phyloP scores from a whole-genome alignment of 768 basidiomycete genomes.

The Tubosaeta sp. region DNA sequence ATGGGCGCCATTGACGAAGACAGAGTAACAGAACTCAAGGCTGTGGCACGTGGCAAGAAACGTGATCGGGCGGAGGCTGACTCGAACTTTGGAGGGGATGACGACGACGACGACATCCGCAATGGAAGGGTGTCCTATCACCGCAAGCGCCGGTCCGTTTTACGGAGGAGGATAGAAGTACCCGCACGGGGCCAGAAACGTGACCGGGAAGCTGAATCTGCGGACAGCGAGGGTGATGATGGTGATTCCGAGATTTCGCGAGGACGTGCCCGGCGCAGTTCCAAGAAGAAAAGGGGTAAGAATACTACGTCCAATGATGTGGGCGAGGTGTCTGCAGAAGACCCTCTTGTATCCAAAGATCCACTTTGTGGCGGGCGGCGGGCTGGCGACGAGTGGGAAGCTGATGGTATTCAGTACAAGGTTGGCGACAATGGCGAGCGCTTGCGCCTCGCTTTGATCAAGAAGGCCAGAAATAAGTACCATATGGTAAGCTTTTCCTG shows the following conservation, averaged over 20 bases:
- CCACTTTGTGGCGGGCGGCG: conserved; percentile 51
- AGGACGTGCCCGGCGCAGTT: conserved; percentile 6
- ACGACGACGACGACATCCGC: conserved; percentile 36
- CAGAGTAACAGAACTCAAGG: conserved; percentile 36
- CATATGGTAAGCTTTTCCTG: conserved; percentile 56
- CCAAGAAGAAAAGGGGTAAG: conserved; percentile 56
- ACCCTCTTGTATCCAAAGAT: conserved; percentile 44
- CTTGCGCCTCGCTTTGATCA: conserved; percentile 66
- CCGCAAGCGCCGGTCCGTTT: conserved; percentile 55
- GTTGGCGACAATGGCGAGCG: conserved; percentile 67
- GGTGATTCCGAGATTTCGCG: conserved; percentile 10
- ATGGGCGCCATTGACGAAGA: conserved; percentile 41
- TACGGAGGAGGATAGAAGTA: conserved; percentile 49
- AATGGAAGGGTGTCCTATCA: conserved; percentile 42
- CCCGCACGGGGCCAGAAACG: conserved; percentile 59
- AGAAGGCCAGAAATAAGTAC: conserved; percentile 65
- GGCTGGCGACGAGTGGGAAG: conserved; percentile 76
- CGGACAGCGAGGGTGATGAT: conserved; percentile 30
- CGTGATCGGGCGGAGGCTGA: conserved; percentile 72
- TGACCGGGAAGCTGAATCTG: conserved; percentile 51
- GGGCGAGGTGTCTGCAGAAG: conserved; percentile 48
- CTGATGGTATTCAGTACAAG: conserved; percentile 65
- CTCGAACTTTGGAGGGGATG: conserved; percentile 64
- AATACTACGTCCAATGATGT: conserved; percentile 36
- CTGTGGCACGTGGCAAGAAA: conserved; percentile 55